Percentiles rank a stretch among this genome's conserved stretches.
Evolutionary conservation across 768 basidiomycete genomes (phyloP).

Genomic region (Tylopilus subfusipes): DNA sequence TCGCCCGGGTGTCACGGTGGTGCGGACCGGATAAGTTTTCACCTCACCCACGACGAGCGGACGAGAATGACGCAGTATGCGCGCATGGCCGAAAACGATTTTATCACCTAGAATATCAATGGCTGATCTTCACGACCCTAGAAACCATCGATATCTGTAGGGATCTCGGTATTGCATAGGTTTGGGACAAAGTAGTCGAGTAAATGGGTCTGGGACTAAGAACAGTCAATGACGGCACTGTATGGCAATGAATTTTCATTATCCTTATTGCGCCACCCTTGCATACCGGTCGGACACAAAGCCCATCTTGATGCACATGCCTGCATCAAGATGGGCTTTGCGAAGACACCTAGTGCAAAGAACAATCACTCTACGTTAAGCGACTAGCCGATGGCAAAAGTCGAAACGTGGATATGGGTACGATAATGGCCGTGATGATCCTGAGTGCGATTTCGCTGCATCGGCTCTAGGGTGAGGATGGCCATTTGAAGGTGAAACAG

Average conservation of each 20-base stretch:
- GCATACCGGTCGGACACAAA: conserved; percentile 6
- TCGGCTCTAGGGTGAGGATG: too few relatives aligned
- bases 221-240: background rate
- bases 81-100: too few relatives aligned
- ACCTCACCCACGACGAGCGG: too few relatives aligned
- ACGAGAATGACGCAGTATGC: too few relatives aligned
- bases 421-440: background rate
- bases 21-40: too few relatives aligned
- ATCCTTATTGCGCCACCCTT: background rate
- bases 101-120: too few relatives aligned
- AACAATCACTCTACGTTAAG: background rate
- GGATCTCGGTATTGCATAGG: background rate
- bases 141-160: background rate
- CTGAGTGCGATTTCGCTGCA: background rate
- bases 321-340: conserved; percentile 22
- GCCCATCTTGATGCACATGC: background rate
- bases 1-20: too few relatives aligned
- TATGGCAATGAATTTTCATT: background rate
- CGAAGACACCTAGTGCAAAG: background rate
- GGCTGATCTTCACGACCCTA: too few relatives aligned
- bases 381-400: background rate
- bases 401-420: background rate
- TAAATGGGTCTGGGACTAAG: background rate
- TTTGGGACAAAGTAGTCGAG: background rate
- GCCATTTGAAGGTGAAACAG: background rate